These are phyloP conservation scores for Aurinia saxatilis DNA, from an alignment of 345 rosid genomes.

Conservation along the genomic window DNA sequence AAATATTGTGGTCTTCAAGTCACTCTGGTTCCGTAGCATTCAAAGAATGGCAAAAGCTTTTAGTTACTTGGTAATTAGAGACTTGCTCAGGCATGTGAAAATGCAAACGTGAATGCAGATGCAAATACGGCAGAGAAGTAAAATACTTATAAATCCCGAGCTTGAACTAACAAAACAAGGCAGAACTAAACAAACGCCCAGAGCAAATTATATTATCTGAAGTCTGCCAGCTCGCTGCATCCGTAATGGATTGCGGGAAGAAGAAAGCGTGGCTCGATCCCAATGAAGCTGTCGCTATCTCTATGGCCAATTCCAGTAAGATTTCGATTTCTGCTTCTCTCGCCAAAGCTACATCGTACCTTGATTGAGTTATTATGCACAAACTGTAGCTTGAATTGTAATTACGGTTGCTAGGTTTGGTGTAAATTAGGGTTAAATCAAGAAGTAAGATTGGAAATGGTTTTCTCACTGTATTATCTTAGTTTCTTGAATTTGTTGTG, in stretches of 20 bases:
- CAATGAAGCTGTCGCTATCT: conserved; percentile 53
- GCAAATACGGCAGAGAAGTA: conserved; percentile 20
- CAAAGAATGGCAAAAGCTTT: too few species aligned
- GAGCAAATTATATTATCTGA: conserved; percentile 68
- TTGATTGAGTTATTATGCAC: background rate
- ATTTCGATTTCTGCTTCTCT: background rate
- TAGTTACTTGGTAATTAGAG: too few species aligned
- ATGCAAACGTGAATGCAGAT: background rate
- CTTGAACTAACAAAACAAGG: too few species aligned
- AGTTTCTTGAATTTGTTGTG: background rate
- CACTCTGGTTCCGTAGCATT: background rate
- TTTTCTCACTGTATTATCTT: background rate
- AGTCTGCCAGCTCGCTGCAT: conserved; percentile 75
- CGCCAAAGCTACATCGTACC: background rate
- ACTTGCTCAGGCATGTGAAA: conserved; percentile 27
- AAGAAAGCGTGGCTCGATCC: conserved; percentile 74
- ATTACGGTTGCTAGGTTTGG: conserved; percentile 36
- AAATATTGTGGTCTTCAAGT: background rate
- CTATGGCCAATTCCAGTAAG: conserved; percentile 76
- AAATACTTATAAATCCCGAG: too few species aligned
- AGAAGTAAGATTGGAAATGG: background rate
- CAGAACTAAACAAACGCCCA: conserved; percentile 75
- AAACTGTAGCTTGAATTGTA: conserved; percentile 45
- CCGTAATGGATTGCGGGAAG: conserved; percentile 63
- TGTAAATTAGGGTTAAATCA: background rate